Percentiles rank a stretch among this genome's conserved stretches.
Evolutionary conservation across 345 rosid species (phyloP).

Genomic region (Cochlearia excelsa): DNA sequence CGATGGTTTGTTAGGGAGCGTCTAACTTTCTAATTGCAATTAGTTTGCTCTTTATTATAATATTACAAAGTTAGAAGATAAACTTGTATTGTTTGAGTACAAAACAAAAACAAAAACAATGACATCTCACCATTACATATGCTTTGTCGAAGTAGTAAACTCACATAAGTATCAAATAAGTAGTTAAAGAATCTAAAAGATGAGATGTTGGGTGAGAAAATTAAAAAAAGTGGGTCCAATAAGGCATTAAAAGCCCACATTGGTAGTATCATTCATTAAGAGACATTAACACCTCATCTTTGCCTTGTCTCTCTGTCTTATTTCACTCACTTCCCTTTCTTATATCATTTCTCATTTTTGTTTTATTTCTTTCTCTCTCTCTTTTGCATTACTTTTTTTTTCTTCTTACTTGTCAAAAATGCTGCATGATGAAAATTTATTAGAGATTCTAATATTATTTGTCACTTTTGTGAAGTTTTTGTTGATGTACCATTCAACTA

Average conservation of each 20-base stretch:
- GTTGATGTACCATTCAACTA: too few species aligned
- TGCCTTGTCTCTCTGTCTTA: slow-evolving; percentile 31
- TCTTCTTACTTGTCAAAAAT: slow-evolving; percentile 26
- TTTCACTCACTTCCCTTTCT: slow-evolving; percentile 31
- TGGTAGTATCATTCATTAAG: slow-evolving; percentile 31
- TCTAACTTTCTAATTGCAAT: slow-evolving; percentile 15
- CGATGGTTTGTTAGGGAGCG: slow-evolving; percentile 12
- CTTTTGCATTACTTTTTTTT: slow-evolving; percentile 2
- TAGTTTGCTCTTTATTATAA: slow-evolving; percentile 3
- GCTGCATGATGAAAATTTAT: slow-evolving; percentile 15
- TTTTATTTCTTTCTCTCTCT: slow-evolving; percentile 9
- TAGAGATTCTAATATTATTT: slow-evolving; percentile 5
- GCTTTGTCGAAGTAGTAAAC: background rate
- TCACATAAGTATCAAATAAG: background rate
- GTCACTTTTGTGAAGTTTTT: background rate
- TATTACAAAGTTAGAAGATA: background rate
- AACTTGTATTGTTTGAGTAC: slow-evolving; percentile 6
- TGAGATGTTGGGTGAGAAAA: slow-evolving; percentile 33
- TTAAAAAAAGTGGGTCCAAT: slow-evolving; percentile 25
- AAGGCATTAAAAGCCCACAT: slow-evolving; percentile 31
- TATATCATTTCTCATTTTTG: slow-evolving; percentile 21
- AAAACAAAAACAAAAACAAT: slow-evolving; percentile 10
- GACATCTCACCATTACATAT: slow-evolving; percentile 18
- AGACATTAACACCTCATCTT: slow-evolving; percentile 28
- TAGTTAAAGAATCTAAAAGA: slow-evolving; percentile 9